phyloP scores from a whole-genome alignment of 2,329 filamentous ascomycete species.

The Didymella glomerata region DNA sequence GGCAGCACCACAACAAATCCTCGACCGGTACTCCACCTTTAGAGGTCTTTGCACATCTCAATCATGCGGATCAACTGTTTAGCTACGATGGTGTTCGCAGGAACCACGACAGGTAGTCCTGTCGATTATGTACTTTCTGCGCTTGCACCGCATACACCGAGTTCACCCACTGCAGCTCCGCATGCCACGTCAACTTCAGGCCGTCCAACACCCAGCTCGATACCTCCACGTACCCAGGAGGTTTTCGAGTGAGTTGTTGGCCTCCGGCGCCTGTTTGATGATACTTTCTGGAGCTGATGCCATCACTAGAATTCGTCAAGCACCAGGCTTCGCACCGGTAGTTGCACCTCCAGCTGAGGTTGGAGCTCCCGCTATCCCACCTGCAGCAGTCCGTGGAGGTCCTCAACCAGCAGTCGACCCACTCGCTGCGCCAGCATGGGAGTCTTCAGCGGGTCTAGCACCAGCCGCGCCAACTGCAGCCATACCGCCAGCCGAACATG shows the following conservation, averaged over 20 bases:
- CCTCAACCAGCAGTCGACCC: too few species aligned
- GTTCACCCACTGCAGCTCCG: background rate
- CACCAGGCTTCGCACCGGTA: conserved; percentile 11
- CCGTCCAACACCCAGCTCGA: background rate
- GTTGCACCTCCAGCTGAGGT: conserved; percentile 7
- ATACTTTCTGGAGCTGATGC: background rate
- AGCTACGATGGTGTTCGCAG: background rate
- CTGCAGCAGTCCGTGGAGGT: conserved; percentile 11
- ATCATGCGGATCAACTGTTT: conserved; percentile 1
- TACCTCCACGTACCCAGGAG: background rate
- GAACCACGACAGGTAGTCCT: background rate
- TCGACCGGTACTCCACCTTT: background rate
- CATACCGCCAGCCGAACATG: conserved; percentile 12
- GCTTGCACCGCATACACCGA: conserved; percentile 7
- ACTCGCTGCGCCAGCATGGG: background rate
- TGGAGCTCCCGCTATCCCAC: conserved; percentile 5
- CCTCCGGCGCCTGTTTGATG: too few species aligned
- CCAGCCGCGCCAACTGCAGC: conserved; percentile 2
- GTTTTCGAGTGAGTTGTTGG: conserved; percentile 13
- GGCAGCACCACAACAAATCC: background rate
- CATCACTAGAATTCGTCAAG: conserved; percentile 27
- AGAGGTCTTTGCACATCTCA: background rate
- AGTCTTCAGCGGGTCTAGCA: too few species aligned
- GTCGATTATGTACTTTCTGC: conserved; percentile 6
- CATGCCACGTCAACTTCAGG: conserved; percentile 3